These are phyloP conservation scores for Coemansia aciculifera DNA, from an alignment of 192 early-diverging fungal genomes.

Conservation along the genomic window DNA sequence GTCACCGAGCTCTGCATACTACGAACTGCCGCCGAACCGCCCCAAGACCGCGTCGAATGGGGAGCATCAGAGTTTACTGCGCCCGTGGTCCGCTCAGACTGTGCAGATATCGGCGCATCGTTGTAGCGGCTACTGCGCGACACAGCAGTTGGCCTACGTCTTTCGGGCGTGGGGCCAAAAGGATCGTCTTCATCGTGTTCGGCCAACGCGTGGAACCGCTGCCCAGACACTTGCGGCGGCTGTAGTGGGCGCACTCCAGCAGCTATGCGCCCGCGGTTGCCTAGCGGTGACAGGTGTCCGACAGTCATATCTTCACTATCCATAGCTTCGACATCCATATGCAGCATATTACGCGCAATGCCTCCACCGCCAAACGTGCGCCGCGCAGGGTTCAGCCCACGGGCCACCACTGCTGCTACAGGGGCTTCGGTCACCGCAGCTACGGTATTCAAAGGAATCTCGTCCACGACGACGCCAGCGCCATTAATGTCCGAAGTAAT, in stretches of 20 bases:
- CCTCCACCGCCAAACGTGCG: constrained; percentile 34
- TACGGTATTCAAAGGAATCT: neutral
- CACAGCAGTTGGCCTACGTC: neutral
- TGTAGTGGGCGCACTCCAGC: constrained; percentile 12
- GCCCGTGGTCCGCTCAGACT: constrained; percentile 15
- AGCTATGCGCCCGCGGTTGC: constrained; percentile 24
- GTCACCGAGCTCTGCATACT: neutral
- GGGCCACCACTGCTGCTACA: constrained; percentile 3
- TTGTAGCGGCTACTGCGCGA: constrained; percentile 10
- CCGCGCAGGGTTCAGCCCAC: constrained; percentile 13
- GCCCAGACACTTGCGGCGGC: neutral
- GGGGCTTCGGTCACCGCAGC: neutral
- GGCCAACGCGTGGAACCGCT: constrained; percentile 32
- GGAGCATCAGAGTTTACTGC: constrained; percentile 5
- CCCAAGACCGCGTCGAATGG: constrained; percentile 20
- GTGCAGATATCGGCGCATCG: constrained; percentile 6
- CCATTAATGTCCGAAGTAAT: constrained; percentile 28
- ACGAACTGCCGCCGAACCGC: neutral
- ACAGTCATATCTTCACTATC: constrained; percentile 52
- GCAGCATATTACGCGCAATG: constrained; percentile 5
- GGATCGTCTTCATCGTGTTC: constrained; percentile 39
- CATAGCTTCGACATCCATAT: constrained; percentile 33
- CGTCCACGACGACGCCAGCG: constrained; percentile 22
- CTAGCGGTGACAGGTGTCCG: constrained; percentile 50
- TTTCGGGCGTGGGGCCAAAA: constrained; percentile 40